Conservation (phyloP, 768 basidiomycete genomes). For the Lactarius hatsudake region DNA sequence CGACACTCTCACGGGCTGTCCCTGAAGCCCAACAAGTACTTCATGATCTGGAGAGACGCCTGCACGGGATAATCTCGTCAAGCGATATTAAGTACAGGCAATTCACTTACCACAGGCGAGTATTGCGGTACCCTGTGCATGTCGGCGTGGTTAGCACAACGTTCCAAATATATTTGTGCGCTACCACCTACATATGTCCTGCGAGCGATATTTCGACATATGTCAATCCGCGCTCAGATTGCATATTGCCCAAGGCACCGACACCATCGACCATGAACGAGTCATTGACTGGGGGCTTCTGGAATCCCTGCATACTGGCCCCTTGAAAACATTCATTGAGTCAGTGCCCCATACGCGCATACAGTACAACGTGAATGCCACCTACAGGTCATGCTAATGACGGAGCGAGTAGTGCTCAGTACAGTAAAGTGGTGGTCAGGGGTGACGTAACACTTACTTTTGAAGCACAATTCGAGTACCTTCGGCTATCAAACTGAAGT, state of each 20-base stretch:
- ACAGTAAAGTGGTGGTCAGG: background rate
- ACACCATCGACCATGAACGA: constrained; percentile 70
- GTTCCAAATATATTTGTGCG: too few species aligned
- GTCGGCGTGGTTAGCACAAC: background rate
- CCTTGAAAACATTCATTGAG: constrained; percentile 38
- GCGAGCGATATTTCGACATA: constrained; percentile 65
- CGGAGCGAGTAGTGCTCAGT: background rate
- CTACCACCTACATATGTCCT: constrained; percentile 39
- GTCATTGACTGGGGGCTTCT: constrained; percentile 59
- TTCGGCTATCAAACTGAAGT: constrained; percentile 71
- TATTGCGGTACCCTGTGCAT: constrained; percentile 59
- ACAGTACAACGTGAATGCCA: background rate
- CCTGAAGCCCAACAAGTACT: constrained; percentile 64
- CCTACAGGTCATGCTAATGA: constrained; percentile 23
- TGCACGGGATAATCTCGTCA: constrained; percentile 27
- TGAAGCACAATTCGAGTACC: constrained; percentile 45
- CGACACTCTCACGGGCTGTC: constrained; percentile 38
- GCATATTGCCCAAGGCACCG: constrained; percentile 62
- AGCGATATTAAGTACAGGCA: background rate
- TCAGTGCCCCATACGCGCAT: background rate
- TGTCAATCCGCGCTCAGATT: constrained; percentile 64
- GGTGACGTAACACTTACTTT: constrained; percentile 33
- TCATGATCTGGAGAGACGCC: constrained; percentile 70
- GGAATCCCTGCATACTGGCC: constrained; percentile 71
- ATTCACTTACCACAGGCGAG: constrained; percentile 50